These are phyloP conservation scores for Xylaria longipes DNA, from an alignment of 495 filamentous ascomycete species.

Conservation along the genomic window DNA sequence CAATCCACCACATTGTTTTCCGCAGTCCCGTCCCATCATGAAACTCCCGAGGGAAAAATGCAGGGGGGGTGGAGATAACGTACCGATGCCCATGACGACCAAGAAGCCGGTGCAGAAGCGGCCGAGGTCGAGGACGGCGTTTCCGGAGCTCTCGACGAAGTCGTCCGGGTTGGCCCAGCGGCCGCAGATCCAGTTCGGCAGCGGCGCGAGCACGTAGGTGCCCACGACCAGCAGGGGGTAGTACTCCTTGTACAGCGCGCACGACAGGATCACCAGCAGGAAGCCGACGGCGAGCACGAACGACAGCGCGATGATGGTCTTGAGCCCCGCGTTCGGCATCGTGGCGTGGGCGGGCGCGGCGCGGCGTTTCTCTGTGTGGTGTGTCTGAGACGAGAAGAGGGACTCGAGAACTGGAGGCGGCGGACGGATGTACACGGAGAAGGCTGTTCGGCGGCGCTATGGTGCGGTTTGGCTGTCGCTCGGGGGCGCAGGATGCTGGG, in stretches of 20 bases:
- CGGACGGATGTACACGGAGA: neutral
- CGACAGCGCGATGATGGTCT: constrained; percentile 98
- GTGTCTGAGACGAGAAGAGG: constrained; percentile 2
- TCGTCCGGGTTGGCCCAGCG: constrained; percentile 93
- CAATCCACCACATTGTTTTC: neutral
- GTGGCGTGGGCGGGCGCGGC: constrained; percentile 38
- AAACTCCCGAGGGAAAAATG: neutral
- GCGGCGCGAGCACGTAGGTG: constrained; percentile 90
- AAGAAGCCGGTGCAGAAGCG: constrained; percentile 94
- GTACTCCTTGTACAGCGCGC: constrained; percentile 91
- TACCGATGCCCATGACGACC: constrained; percentile 98
- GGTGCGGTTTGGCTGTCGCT: neutral
- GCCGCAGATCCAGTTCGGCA: constrained; percentile 94
- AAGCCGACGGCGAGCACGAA: constrained; percentile 99
- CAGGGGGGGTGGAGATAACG: constrained; percentile 43
- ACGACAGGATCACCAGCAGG: constrained; percentile 97
- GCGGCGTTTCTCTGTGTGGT: neutral
- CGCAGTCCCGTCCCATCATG: neutral
- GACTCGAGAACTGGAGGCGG: neutral
- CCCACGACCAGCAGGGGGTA: constrained; percentile 92
- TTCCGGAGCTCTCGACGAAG: constrained; percentile 86
- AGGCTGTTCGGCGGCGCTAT: neutral
- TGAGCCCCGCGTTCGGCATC: constrained; percentile 87
- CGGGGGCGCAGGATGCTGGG: neutral
- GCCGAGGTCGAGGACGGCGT: constrained; percentile 85